Evolutionary conservation across 2,329 filamentous ascomycete genomes (phyloP).

Genomic region (Ilyonectria destructans): DNA sequence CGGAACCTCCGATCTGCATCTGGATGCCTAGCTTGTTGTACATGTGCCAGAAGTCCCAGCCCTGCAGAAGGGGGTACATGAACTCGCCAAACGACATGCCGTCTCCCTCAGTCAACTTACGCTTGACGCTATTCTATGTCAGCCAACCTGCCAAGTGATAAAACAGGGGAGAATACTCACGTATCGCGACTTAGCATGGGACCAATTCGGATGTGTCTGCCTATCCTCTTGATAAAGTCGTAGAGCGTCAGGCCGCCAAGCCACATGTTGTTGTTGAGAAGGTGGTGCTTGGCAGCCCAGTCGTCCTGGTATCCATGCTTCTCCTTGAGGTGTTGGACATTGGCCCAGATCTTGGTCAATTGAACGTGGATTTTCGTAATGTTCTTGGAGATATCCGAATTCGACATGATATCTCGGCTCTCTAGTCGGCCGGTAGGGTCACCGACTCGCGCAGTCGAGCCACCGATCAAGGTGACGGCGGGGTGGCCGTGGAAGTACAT

Average conservation of each 20-base stretch:
- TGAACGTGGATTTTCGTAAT: constrained; percentile 79
- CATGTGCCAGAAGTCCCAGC: constrained; percentile 96
- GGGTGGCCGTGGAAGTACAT: constrained; percentile 84
- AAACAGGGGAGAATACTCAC: constrained; percentile 65
- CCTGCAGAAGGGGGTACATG: constrained; percentile 92
- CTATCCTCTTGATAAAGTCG: constrained; percentile 83
- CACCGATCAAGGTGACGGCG: constrained; percentile 78
- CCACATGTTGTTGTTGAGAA: constrained; percentile 91
- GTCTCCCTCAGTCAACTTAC: constrained; percentile 86
- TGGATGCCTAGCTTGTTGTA: constrained; percentile 78
- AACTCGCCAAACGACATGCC: constrained; percentile 98
- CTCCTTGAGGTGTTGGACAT: constrained; percentile 77
- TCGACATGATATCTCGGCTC: constrained; percentile 70
- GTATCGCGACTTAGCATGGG: constrained; percentile 92
- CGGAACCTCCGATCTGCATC: constrained; percentile 93
- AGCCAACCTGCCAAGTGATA: constrained; percentile 37
- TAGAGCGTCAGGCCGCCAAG: constrained; percentile 80
- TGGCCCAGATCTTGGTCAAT: constrained; percentile 80
- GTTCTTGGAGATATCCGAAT: constrained; percentile 73
- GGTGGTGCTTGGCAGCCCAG: constrained; percentile 76
- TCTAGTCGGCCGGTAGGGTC: constrained; percentile 82
- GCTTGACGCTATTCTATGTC: constrained; percentile 73
- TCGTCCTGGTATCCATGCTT: constrained; percentile 77
- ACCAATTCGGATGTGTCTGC: constrained; percentile 82
- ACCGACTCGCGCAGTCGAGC: constrained; percentile 84